These are phyloP conservation scores for Rhynchospora pubera DNA, from an alignment of 176 grass and related monocot species.

Conservation along the genomic window DNA sequence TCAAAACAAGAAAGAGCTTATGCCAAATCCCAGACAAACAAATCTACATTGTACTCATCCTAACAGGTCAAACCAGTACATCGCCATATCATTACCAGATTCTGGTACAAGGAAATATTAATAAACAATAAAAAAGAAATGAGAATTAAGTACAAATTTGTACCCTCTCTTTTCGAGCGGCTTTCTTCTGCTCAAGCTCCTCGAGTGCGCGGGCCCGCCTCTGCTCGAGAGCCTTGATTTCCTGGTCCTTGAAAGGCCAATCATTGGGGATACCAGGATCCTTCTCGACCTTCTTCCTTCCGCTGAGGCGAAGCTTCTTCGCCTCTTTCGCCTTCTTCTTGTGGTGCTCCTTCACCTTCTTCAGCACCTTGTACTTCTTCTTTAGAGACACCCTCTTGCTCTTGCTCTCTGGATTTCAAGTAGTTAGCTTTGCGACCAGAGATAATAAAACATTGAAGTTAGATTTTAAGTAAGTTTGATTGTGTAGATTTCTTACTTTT, in stretches of 20 bases:
- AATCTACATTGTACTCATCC: not conserved
- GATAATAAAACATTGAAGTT: not conserved
- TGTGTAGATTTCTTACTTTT: slow-evolving; percentile 45
- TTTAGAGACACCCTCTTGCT: slow-evolving; percentile 73
- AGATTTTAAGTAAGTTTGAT: not conserved
- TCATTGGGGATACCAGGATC: slow-evolving; percentile 95
- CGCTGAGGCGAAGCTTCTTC: slow-evolving; percentile 36
- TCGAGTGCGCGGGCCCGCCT: slow-evolving; percentile 53
- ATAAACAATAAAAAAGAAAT: not conserved
- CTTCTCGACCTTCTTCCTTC: slow-evolving; percentile 73
- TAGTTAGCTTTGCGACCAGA: not conserved
- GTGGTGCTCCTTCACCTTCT: slow-evolving; percentile 94
- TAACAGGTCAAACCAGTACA: not conserved
- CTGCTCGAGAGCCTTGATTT: slow-evolving; percentile 75
- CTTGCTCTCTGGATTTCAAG: slow-evolving; percentile 54
- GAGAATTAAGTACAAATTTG: not conserved
- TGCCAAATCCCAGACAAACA: too few species aligned
- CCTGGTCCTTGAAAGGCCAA: slow-evolving; percentile 95
- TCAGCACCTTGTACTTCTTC: slow-evolving; percentile 89
- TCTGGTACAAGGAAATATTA: not conserved
- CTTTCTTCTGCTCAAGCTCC: slow-evolving; percentile 84
- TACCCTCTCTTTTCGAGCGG: slow-evolving; percentile 86
- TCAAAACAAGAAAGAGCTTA: too few species aligned
- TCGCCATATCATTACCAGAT: not conserved
- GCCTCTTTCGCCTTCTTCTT: slow-evolving; percentile 83